These are phyloP conservation scores for Amaranthus tricolor DNA, from an alignment of 179 eudicot species.

Conservation along the genomic window DNA sequence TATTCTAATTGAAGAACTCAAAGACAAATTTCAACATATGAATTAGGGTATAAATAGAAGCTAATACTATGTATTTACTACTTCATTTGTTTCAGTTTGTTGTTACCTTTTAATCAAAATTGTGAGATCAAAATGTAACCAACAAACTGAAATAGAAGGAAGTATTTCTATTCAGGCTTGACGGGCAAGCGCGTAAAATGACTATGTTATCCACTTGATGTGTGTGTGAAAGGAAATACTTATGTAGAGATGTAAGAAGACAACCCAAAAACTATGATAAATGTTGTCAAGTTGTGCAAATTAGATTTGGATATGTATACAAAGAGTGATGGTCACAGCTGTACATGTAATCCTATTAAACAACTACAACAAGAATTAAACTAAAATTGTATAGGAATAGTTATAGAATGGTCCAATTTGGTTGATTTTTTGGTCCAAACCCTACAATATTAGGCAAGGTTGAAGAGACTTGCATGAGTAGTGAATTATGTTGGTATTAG, in stretches of 20 bases:
- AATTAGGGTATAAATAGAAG: too few species aligned
- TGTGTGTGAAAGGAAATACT: constrained; percentile 14
- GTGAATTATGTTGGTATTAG: constrained; percentile 6
- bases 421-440: constrained; percentile 22
- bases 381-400: not conserved
- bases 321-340: constrained; percentile 18
- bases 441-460: constrained; percentile 6
- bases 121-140: too few species aligned
- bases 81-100: too few species aligned
- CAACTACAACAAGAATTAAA: not conserved
- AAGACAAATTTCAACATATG: too few species aligned
- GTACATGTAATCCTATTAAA: constrained; percentile 4
- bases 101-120: too few species aligned
- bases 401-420: constrained; percentile 20
- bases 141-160: too few species aligned
- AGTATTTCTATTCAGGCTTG: too few species aligned
- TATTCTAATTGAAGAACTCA: too few species aligned
- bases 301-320: not conserved
- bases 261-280: constrained; percentile 9
- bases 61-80: too few species aligned
- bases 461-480: not conserved
- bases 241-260: constrained; percentile 5
- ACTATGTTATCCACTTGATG: constrained; percentile 14
- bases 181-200: not conserved
- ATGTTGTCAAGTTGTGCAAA: constrained; percentile 7